Conservation (phyloP, 2,329 filamentous ascomycete species). For the Claviceps sp. region DNA sequence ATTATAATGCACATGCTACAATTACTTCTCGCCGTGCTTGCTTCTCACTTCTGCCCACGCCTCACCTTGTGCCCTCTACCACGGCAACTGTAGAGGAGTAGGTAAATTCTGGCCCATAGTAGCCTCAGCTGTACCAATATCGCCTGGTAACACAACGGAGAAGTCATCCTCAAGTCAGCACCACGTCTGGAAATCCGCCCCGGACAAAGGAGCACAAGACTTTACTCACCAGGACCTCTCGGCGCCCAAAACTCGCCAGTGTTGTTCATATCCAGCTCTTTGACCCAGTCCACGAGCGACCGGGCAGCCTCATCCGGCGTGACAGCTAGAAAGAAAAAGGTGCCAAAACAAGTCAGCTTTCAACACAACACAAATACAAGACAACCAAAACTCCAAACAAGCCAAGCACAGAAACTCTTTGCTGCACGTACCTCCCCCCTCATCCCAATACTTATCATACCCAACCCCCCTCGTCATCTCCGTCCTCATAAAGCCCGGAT, state of each 20-base stretch:
- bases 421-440: conserved; percentile 38
- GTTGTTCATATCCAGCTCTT: conserved; percentile 48
- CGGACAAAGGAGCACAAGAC: background rate
- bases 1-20: too few relatives aligned
- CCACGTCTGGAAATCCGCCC: background rate
- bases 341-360: background rate
- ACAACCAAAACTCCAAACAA: too few relatives aligned
- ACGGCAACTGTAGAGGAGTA: conserved; percentile 53
- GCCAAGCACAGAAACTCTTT: background rate
- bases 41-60: background rate
- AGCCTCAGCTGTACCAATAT: conserved; percentile 54
- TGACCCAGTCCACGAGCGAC: conserved; percentile 47
- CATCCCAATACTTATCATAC: conserved; percentile 62
- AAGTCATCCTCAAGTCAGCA: background rate
- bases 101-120: conserved; percentile 48
- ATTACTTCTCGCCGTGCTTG: background rate
- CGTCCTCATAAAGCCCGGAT: conserved; percentile 62
- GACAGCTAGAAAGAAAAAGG: conserved; percentile 36
- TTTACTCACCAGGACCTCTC: conserved; percentile 46
- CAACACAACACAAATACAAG: too few relatives aligned
- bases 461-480: conserved; percentile 62
- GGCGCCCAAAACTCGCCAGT: conserved; percentile 64
- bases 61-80: conserved; percentile 27
- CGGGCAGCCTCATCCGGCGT: conserved; percentile 53
- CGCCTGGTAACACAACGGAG: conserved; percentile 25